phyloP scores from a whole-genome alignment of 768 basidiomycete genomes.

The Saitozyma sp. region DNA sequence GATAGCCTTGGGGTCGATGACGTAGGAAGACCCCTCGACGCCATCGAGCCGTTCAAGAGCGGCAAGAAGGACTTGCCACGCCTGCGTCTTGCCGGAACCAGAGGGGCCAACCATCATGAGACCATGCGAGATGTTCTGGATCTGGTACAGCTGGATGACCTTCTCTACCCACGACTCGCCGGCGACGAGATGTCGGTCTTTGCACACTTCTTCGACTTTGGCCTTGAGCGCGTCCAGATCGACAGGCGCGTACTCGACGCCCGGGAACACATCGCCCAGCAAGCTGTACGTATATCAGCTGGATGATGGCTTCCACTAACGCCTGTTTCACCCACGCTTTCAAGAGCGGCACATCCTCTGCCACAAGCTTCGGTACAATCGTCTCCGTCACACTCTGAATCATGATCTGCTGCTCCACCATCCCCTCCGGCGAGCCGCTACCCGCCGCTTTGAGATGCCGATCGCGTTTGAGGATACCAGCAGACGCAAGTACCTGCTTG shows the following conservation, averaged over 20 bases:
- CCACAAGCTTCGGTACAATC: constrained; percentile 95
- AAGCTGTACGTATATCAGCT: constrained; percentile 59
- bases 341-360: constrained; percentile 91
- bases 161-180: constrained; percentile 92
- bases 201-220: constrained; percentile 82
- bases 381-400: constrained; percentile 99
- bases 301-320: background rate
- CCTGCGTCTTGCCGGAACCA: constrained; percentile 93
- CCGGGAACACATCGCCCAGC: constrained; percentile 95
- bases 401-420: constrained; percentile 91
- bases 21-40: constrained; percentile 86
- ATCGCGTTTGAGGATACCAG: constrained; percentile 89
- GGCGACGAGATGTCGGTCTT: constrained; percentile 76
- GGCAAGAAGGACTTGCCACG: constrained; percentile 89
- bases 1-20: constrained; percentile 99
- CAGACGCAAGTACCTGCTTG: constrained; percentile 93
- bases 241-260: constrained; percentile 84
- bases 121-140: constrained; percentile 99
- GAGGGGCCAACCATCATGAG: constrained; percentile 99
- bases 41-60: constrained; percentile 91
- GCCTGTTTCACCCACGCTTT: constrained; percentile 66
- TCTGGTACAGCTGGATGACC: constrained; percentile 96
- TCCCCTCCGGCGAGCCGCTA: constrained; percentile 15
- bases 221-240: constrained; percentile 81
- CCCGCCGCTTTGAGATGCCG: constrained; percentile 60